phyloP scores from a whole-genome alignment of 1,284 basidiomycete genomes.

The Rhodotorula sp. region DNA sequence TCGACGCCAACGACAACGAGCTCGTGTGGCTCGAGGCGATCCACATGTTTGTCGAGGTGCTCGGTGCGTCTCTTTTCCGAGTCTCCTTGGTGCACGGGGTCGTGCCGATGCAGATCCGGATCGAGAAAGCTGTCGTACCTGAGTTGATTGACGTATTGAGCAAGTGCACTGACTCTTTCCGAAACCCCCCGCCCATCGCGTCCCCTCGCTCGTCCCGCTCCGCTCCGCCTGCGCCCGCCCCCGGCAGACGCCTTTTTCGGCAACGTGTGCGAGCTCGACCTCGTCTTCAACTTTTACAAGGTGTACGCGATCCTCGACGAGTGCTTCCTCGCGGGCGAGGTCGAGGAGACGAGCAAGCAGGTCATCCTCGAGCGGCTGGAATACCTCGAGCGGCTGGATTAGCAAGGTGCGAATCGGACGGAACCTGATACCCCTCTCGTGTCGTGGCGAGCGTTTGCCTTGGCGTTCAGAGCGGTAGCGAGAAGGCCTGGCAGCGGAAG shows the following conservation, averaged over 20 bases:
- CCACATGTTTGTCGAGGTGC: constrained; percentile 96
- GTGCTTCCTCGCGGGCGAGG: constrained; percentile 97
- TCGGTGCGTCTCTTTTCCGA: constrained; percentile 63
- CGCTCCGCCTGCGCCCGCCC: too few relatives aligned
- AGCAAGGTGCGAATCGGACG: not conserved
- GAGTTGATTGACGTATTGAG: too few relatives aligned
- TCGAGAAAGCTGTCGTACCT: too few relatives aligned
- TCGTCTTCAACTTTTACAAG: constrained; percentile 99
- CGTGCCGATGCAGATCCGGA: too few relatives aligned
- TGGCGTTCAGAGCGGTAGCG: not conserved
- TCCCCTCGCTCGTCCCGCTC: constrained; percentile 13
- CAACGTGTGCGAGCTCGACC: constrained; percentile 93
- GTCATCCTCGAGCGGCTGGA: constrained; percentile 88
- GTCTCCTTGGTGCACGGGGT: not conserved
- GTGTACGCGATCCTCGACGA: constrained; percentile 97
- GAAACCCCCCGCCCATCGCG: not conserved
- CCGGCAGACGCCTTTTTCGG: constrained; percentile 84
- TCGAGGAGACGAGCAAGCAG: constrained; percentile 96
- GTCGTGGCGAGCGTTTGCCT: not conserved
- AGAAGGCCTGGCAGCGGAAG: not conserved
- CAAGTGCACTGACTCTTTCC: too few relatives aligned
- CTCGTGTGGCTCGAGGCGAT: constrained; percentile 96
- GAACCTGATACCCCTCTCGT: not conserved
- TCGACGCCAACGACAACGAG: constrained; percentile 98
- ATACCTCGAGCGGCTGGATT: constrained; percentile 86